Evolutionary conservation across 2,329 filamentous ascomycete species (phyloP).

Genomic region (Venturia nashicola): DNA sequence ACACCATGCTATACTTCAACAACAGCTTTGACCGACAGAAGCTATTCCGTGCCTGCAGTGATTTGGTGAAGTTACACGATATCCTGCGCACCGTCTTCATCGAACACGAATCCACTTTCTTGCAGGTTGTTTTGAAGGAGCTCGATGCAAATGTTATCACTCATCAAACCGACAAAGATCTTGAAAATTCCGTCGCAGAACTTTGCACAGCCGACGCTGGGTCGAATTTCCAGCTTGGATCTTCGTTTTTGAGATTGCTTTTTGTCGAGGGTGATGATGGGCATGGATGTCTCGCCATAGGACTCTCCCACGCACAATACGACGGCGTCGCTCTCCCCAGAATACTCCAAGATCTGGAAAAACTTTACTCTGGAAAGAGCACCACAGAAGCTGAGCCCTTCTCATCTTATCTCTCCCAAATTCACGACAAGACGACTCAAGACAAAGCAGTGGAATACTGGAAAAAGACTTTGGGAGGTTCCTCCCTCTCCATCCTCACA

Average conservation of each 20-base stretch:
- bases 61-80: conserved; percentile 48
- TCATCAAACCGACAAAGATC: conserved; percentile 34
- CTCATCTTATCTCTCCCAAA: conserved; percentile 29
- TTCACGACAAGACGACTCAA: not conserved
- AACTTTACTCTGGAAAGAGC: conserved; percentile 33
- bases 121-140: conserved; percentile 46
- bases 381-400: conserved; percentile 27
- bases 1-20: conserved; percentile 52
- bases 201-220: conserved; percentile 45
- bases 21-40: conserved; percentile 35
- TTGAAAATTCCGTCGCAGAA: conserved; percentile 40
- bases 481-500: conserved; percentile 29
- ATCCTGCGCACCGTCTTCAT: conserved; percentile 56
- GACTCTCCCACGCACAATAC: conserved; percentile 58
- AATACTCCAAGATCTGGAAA: conserved; percentile 48
- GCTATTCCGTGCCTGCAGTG: conserved; percentile 38
- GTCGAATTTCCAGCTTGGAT: conserved; percentile 44
- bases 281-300: conserved; percentile 40
- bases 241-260: conserved; percentile 49
- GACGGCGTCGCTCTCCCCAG: conserved; percentile 54
- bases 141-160: conserved; percentile 30
- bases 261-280: conserved; percentile 32
- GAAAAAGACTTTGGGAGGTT: conserved; percentile 44
- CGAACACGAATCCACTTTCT: conserved; percentile 35
- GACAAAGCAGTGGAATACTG: conserved; percentile 34